Conservation (phyloP, 2,329 filamentous ascomycete genomes). For the Hypoxylon sp. region DNA sequence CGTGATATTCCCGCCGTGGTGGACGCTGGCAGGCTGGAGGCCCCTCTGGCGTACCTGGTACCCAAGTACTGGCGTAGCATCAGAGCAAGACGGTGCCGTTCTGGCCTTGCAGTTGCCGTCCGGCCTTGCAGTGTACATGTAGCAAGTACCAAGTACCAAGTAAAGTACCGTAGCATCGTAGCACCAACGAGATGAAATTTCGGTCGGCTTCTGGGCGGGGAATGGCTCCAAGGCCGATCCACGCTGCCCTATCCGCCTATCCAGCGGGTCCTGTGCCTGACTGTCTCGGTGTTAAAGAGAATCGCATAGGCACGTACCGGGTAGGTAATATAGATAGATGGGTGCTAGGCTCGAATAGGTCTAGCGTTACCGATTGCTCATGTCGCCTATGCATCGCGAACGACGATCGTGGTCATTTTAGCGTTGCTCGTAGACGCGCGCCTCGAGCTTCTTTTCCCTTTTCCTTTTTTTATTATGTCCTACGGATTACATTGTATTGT, state of each 20-base stretch:
- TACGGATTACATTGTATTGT: too few relatives aligned
- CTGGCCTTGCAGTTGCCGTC: too few relatives aligned
- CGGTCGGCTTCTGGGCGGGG: slow-evolving; percentile 4
- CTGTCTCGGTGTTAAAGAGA: slow-evolving; percentile 8
- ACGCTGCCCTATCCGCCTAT: too few relatives aligned
- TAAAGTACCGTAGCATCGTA: neutral
- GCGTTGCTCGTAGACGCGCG: slow-evolving; percentile 38
- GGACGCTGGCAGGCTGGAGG: slow-evolving; percentile 6
- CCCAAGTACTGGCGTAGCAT: neutral
- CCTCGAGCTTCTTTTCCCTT: slow-evolving; percentile 25
- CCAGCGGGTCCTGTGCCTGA: too few relatives aligned
- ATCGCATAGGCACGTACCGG: neutral
- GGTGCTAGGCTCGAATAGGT: slow-evolving; percentile 6
- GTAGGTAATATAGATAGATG: neutral
- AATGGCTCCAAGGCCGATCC: neutral
- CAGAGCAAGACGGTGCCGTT: too few relatives aligned
- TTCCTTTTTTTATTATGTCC: slow-evolving; percentile 6
- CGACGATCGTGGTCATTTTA: slow-evolving; percentile 30
- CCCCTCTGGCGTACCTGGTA: slow-evolving; percentile 1
- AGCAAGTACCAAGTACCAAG: too few relatives aligned
- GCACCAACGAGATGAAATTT: slow-evolving; percentile 15
- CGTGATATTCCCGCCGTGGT: slow-evolving; percentile 36
- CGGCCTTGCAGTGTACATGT: too few relatives aligned
- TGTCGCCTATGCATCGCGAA: slow-evolving; percentile 13
- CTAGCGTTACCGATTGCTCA: slow-evolving; percentile 6